Evolutionary conservation across 768 basidiomycete species (phyloP).

Genomic region (Psilocybe sp.): DNA sequence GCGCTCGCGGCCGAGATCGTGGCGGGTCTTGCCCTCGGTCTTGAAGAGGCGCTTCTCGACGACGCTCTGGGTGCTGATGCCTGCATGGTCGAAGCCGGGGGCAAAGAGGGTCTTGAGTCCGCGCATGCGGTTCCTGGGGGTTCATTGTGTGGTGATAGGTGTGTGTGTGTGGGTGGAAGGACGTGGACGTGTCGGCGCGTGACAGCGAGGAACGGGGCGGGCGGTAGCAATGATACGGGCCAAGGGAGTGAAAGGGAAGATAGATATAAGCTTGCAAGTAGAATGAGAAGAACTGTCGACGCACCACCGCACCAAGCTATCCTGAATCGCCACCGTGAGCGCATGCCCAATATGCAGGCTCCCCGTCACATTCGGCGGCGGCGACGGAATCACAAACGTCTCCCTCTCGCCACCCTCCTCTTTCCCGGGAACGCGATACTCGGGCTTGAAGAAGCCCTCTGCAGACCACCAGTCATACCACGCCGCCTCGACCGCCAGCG

Average conservation of each 20-base stretch:
- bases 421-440: constrained; percentile 43
- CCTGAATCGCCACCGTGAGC: constrained; percentile 89
- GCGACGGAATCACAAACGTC: constrained; percentile 80
- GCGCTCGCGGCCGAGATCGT: constrained; percentile 91
- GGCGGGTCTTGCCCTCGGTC: constrained; percentile 74
- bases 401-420: constrained; percentile 57
- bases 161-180: too few relatives aligned
- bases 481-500: constrained; percentile 88
- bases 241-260: too few relatives aligned
- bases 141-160: constrained; percentile 1
- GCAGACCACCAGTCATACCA: constrained; percentile 99
- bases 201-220: too few relatives aligned
- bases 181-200: too few relatives aligned
- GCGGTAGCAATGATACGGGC: too few relatives aligned
- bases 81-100: constrained; percentile 97
- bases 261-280: neutral
- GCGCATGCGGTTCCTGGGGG: constrained; percentile 87
- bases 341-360: constrained; percentile 95
- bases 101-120: constrained; percentile 87
- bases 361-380: constrained; percentile 97
- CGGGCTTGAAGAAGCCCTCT: constrained; percentile 88
- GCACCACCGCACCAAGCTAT: constrained; percentile 84
- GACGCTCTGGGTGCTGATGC: constrained; percentile 96
- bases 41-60: constrained; percentile 93
- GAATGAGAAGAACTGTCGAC: constrained; percentile 31